phyloP scores from a whole-genome alignment of 352 stramenopile genomes.

The Pythium periplocum region DNA sequence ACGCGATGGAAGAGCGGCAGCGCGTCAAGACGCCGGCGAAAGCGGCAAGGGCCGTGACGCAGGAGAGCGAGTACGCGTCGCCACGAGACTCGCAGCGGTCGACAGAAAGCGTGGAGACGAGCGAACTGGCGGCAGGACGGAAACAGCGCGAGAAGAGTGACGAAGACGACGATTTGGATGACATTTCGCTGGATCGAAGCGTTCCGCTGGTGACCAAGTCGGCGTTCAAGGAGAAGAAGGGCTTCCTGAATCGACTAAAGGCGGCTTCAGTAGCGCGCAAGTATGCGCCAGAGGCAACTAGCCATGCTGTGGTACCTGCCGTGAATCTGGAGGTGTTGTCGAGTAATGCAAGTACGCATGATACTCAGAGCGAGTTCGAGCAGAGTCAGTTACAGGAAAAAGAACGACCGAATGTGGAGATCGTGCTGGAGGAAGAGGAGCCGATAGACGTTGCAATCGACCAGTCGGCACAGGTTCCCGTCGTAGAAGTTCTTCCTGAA shows the following conservation, averaged over 20 bases:
- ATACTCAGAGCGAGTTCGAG: background rate
- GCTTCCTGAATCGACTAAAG: slow-evolving; percentile 26
- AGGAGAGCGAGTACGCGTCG: background rate
- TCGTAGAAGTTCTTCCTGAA: too few relatives aligned
- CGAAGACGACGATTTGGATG: slow-evolving; percentile 26
- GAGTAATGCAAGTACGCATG: slow-evolving; percentile 1
- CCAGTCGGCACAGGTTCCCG: too few relatives aligned
- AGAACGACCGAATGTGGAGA: slow-evolving; percentile 10
- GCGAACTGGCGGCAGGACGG: too few relatives aligned
- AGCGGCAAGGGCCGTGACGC: too few relatives aligned
- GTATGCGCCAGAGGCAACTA: slow-evolving; percentile 12
- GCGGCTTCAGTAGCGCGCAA: slow-evolving; percentile 21
- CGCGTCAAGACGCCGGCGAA: too few relatives aligned
- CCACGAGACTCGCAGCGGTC: slow-evolving; percentile 2
- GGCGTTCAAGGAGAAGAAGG: slow-evolving; percentile 51
- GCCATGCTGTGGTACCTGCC: slow-evolving; percentile 8
- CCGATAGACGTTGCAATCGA: slow-evolving; percentile 47
- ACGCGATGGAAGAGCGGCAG: too few relatives aligned
- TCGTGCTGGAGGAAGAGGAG: slow-evolving; percentile 36
- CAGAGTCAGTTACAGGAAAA: background rate
- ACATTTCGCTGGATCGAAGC: slow-evolving; percentile 18
- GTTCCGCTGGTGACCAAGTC: slow-evolving; percentile 60
- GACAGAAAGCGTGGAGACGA: slow-evolving; percentile 3
- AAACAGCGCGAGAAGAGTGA: background rate
- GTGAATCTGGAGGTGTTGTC: slow-evolving; percentile 4